phyloP scores from a whole-genome alignment of 2,329 filamentous ascomycete genomes.

The Ophiostoma tasmaniense region DNA sequence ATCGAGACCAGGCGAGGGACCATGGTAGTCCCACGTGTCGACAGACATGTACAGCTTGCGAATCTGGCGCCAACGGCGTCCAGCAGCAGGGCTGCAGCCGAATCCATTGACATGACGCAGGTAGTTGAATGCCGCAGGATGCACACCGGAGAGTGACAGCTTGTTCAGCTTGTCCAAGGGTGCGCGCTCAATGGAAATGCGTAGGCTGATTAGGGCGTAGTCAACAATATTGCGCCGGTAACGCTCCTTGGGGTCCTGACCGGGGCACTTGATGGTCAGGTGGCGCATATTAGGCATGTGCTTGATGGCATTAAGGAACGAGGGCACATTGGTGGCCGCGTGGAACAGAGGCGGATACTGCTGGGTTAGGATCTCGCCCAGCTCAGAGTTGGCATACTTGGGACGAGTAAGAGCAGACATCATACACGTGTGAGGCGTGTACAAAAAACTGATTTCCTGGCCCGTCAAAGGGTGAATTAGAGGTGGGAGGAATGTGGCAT shows the following conservation, averaged over 20 bases:
- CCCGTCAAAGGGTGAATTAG: slow-evolving; percentile 70
- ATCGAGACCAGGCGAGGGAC: slow-evolving; percentile 52
- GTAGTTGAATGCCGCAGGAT: slow-evolving; percentile 68
- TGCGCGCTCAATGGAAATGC: slow-evolving; percentile 71
- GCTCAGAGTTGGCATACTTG: slow-evolving; percentile 71
- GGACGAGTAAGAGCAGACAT: slow-evolving; percentile 54
- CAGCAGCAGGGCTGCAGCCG: slow-evolving; percentile 63
- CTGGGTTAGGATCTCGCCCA: slow-evolving; percentile 72
- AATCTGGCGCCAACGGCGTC: slow-evolving; percentile 70
- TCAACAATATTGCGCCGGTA: slow-evolving; percentile 74
- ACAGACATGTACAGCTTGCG: slow-evolving; percentile 63
- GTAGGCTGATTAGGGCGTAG: slow-evolving; percentile 79
- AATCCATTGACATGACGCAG: slow-evolving; percentile 67
- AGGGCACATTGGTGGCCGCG: slow-evolving; percentile 76
- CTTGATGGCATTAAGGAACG: slow-evolving; percentile 68
- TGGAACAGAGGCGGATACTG: slow-evolving; percentile 88
- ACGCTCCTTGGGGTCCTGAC: slow-evolving; percentile 57
- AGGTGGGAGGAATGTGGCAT: slow-evolving; percentile 77
- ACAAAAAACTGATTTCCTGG: slow-evolving; percentile 70
- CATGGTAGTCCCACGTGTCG: slow-evolving; percentile 59
- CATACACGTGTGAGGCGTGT: slow-evolving; percentile 65
- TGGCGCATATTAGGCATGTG: slow-evolving; percentile 62
- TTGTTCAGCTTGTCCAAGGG: slow-evolving; percentile 57
- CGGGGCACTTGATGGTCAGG: slow-evolving; percentile 67
- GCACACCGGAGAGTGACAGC: slow-evolving; percentile 64